phyloP scores from a whole-genome alignment of 139 green algal genomes.

The Chlamydomonas eustigma region DNA sequence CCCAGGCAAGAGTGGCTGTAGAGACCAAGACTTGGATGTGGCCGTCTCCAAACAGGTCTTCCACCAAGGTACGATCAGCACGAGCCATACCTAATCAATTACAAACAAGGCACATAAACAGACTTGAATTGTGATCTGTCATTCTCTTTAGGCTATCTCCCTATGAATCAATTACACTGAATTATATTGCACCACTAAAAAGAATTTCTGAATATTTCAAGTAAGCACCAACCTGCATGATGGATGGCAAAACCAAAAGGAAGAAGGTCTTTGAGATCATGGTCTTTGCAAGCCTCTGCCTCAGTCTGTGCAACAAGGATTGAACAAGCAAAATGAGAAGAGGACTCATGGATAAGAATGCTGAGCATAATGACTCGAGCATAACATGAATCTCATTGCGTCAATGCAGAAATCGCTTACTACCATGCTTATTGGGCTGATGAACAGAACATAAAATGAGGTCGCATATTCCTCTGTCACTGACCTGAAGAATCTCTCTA shows the following conservation, averaged over 20 bases:
- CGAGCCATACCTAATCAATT: slow-evolving; percentile 89
- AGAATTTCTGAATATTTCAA: no score
- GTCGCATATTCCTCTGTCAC: background rate
- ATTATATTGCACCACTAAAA: no score
- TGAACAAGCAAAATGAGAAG: no score
- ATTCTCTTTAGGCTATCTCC: no score
- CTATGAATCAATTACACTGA: no score
- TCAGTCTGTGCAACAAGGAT: slow-evolving; percentile 44
- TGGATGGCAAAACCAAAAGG: slow-evolving; percentile 96
- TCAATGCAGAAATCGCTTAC: no score
- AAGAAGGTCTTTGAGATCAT: slow-evolving; percentile 87
- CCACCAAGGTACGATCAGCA: slow-evolving; percentile 90
- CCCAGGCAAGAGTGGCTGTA: slow-evolving; percentile 97
- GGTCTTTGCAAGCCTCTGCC: slow-evolving; percentile 77
- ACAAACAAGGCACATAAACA: no score
- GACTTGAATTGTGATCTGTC: no score
- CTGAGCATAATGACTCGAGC: no score
- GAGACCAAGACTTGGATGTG: slow-evolving; percentile 96
- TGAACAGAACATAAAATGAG: background rate
- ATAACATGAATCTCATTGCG: no score
- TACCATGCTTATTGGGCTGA: no score
- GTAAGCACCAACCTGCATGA: slow-evolving; percentile 63
- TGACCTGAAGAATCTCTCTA: slow-evolving; percentile 74
- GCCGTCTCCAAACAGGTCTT: slow-evolving; percentile 96
- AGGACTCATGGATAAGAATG: no score